Percentiles rank a stretch among this genome's conserved stretches.
Evolutionary conservation across 768 basidiomycete genomes (phyloP).

Genomic region (Panaeolus cyanescens): DNA sequence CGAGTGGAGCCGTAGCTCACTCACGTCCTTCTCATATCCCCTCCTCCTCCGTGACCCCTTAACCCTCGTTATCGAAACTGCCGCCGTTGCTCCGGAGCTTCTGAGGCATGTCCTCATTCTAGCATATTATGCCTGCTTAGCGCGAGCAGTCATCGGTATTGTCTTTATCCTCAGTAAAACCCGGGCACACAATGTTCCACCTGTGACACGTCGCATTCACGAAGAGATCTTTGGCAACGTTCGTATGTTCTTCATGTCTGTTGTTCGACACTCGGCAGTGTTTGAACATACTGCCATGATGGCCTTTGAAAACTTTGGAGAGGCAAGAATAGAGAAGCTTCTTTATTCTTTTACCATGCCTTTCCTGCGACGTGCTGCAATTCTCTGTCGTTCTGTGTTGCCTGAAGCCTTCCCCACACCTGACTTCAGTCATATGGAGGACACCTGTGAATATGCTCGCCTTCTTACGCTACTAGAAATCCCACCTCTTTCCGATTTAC

Average conservation of each 20-base stretch:
- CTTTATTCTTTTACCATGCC: conserved; percentile 89
- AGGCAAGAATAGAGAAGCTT: conserved; percentile 81
- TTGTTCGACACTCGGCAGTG: conserved; percentile 85
- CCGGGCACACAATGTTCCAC: conserved; percentile 51
- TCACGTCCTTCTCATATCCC: conserved; percentile 83
- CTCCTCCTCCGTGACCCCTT: conserved; percentile 90
- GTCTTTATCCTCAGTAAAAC: conserved; percentile 82
- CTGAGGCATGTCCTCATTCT: conserved; percentile 87
- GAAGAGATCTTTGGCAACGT: conserved; percentile 82
- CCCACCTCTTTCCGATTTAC: conserved; percentile 76
- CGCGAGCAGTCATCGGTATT: conserved; percentile 82
- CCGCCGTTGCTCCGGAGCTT: conserved; percentile 87
- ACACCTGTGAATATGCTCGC: conserved; percentile 72
- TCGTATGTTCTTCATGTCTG: conserved; percentile 88
- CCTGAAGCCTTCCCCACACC: conserved; percentile 64
- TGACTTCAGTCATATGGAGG: conserved; percentile 36
- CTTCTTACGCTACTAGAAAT: conserved; percentile 77
- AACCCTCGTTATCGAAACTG: conserved; percentile 86
- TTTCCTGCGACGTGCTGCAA: conserved; percentile 86
- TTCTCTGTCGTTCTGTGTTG: conserved; percentile 77
- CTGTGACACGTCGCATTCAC: conserved; percentile 49
- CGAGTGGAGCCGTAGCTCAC: conserved; percentile 87
- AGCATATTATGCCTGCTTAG: conserved; percentile 88
- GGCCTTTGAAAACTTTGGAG: conserved; percentile 79
- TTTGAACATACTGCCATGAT: conserved; percentile 85